phyloP scores from a whole-genome alignment of 345 rosid genomes.

The Aquilaria malaccensis region DNA sequence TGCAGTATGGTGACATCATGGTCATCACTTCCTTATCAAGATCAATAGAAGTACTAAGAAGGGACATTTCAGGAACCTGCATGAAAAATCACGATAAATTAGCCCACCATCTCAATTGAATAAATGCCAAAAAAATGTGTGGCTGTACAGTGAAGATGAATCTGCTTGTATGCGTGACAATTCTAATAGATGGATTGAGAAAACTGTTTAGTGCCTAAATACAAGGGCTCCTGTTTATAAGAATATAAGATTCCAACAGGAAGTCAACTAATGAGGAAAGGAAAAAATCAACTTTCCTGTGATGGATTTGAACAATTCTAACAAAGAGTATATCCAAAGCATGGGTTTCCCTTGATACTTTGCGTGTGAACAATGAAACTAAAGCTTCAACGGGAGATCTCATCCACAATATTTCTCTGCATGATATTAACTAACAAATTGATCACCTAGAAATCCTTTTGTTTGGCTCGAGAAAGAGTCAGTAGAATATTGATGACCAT shows the following conservation, averaged over 20 bases:
- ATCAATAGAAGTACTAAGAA: conserved; percentile 60
- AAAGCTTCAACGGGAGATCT: too few relatives aligned
- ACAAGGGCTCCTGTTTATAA: too few relatives aligned
- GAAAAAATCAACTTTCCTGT: not conserved
- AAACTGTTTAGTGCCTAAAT: too few relatives aligned
- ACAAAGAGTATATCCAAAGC: not conserved
- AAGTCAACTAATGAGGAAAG: not conserved
- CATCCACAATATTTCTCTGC: too few relatives aligned
- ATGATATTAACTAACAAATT: too few relatives aligned
- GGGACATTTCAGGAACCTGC: conserved; percentile 90
- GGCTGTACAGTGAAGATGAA: not conserved
- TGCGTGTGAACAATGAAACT: too few relatives aligned
- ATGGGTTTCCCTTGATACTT: too few relatives aligned
- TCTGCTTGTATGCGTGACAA: not conserved
- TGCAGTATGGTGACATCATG: conserved; percentile 55
- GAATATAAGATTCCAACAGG: not conserved
- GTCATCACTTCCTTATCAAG: conserved; percentile 44
- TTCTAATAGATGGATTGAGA: too few relatives aligned
- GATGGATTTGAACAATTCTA: not conserved
- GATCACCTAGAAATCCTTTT: too few relatives aligned
- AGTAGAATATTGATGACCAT: too few relatives aligned
- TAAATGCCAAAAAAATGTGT: not conserved
- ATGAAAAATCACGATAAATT: conserved; percentile 18
- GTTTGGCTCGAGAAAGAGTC: too few relatives aligned
- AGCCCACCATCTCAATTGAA: conserved; percentile 4